Evolutionary conservation across 164 flowering plant genomes (phyloP).

Genomic region (Liriodendron chinense): DNA sequence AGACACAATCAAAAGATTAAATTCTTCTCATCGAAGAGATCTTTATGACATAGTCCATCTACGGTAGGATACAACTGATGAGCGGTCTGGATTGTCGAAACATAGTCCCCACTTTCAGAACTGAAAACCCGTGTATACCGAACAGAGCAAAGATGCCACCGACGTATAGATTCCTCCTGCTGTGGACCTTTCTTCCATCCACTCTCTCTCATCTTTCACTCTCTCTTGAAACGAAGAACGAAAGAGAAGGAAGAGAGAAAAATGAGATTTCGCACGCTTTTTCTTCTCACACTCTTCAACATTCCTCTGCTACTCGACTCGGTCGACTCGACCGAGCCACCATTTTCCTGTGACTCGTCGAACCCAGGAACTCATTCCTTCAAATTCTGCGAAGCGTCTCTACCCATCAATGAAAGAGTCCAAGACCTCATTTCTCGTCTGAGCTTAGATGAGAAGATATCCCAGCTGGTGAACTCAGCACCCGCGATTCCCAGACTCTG

Average conservation of each 20-base stretch:
- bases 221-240: background rate
- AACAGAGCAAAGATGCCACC: background rate
- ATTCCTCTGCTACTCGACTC: constrained; percentile 8
- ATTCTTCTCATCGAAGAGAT: too few relatives aligned
- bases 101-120: background rate
- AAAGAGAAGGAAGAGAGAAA: background rate
- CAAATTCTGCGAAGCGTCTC: constrained; percentile 51
- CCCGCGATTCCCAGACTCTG: constrained; percentile 73
- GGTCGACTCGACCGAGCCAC: constrained; percentile 33
- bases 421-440: constrained; percentile 68
- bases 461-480: constrained; percentile 70
- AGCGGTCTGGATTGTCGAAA: too few relatives aligned
- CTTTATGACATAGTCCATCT: too few relatives aligned
- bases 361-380: constrained; percentile 39
- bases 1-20: too few relatives aligned
- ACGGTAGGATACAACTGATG: too few relatives aligned
- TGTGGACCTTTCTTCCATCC: background rate
- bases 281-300: constrained; percentile 6
- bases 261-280: background rate
- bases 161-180: background rate
- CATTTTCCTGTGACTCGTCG: constrained; percentile 55
- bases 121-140: background rate
- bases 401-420: constrained; percentile 53
- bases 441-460: constrained; percentile 77
- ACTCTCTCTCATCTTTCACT: background rate